phyloP scores from a whole-genome alignment of 2,329 filamentous ascomycete species.

The Trichoderma sp. region DNA sequence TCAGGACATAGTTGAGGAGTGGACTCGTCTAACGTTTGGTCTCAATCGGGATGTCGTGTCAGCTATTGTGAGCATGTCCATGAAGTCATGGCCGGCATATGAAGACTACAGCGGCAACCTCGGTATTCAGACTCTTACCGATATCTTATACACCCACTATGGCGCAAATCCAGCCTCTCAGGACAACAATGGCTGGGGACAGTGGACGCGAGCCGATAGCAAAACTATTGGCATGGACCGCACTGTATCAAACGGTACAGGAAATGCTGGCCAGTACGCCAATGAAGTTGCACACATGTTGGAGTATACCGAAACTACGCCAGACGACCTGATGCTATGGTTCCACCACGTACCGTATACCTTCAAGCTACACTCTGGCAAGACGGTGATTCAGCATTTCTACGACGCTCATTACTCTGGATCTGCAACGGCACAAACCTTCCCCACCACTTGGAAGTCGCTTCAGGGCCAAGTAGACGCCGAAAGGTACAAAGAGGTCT shows the following conservation, averaged over 20 bases:
- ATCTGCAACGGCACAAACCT: conserved; percentile 63
- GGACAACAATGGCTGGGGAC: conserved; percentile 45
- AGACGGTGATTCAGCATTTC: conserved; percentile 70
- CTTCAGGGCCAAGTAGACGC: conserved; percentile 61
- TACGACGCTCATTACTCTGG: conserved; percentile 66
- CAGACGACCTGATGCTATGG: conserved; percentile 71
- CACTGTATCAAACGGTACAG: conserved; percentile 69
- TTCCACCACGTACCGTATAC: conserved; percentile 76
- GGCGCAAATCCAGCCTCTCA: conserved; percentile 69
- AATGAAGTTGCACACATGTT: conserved; percentile 60
- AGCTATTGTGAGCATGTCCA: conserved; percentile 50
- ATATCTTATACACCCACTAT: conserved; percentile 21
- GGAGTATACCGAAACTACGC: conserved; percentile 65
- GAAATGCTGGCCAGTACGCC: conserved; percentile 68
- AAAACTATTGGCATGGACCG: conserved; percentile 70
- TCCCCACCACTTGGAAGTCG: conserved; percentile 57
- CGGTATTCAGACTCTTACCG: conserved; percentile 18
- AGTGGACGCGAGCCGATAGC: conserved; percentile 61
- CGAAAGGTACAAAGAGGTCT: conserved; percentile 61
- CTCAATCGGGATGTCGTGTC: conserved; percentile 57
- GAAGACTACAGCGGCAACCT: conserved; percentile 23
- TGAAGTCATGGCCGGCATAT: conserved; percentile 22
- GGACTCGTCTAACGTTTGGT: conserved; percentile 70
- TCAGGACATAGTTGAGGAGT: conserved; percentile 54
- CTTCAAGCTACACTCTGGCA: conserved; percentile 62